Evolutionary conservation across 805 yeast genomes (phyloP), one percentile per base, ranked within the genome.

Genomic region (Myxozyma geophila): DNA sequence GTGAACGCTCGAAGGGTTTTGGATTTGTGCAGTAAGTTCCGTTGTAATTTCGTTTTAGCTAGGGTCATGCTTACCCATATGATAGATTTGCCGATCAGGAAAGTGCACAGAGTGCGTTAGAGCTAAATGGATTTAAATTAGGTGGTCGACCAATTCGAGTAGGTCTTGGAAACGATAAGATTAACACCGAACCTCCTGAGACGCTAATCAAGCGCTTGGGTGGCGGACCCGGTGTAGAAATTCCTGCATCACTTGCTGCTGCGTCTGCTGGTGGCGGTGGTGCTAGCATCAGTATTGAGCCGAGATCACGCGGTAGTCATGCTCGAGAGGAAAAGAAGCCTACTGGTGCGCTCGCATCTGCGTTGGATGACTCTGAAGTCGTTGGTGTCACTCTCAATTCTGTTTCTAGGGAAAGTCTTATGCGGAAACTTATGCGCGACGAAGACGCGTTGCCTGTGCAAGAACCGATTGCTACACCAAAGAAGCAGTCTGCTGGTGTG

Each of bases 1-100:
- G 96, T 3, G 67, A 44, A 36, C 82, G 86, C 68, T 90, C 96
- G 1, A 91, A 92, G 75, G 97, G 97, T 0, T 91, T 88, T 75
- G 95, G 91, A 0, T 90, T 90, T 72, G 81, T 90, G 15, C 87
- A 87, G 75, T 91, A 67, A 40, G 71, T 58, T 40, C 15, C 9
- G 12, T 21, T 36, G 36, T 71, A 58, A 51, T 39, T 12, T 33
- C 23, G 58, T 23, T 23, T 48, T 28, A 12, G 17, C 13, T 41
- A 36, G 39, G 48, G 39, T 40, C 13, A 28, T 23, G 19, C 57
- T 50, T 23, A 37, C 44, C 7, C 13, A 13, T 7, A 23, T 7
- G 15, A 44, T 41, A 51, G 69, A 47, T 60, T 64, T 54, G 59
- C 60, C 21, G 61, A 60, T 37, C 40, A 19, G 44, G 62, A 58